Conservation (phyloP, 2,329 filamentous ascomycete species). For the Apiospora kogelbergensis region DNA sequence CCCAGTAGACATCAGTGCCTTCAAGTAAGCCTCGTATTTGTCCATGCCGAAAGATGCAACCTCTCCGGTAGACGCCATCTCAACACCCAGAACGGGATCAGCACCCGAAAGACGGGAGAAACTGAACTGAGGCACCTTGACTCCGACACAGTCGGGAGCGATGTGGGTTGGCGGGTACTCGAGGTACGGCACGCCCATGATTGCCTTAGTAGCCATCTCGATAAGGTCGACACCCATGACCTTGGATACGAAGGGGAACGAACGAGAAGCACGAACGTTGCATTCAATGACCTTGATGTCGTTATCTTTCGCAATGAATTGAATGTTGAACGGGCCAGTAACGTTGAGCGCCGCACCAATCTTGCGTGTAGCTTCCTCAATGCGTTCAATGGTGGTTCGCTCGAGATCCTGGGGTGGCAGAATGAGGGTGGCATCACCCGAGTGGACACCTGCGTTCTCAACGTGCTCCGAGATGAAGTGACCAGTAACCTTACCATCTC, state of each 20-base stretch:
- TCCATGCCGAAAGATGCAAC: constrained; percentile 94
- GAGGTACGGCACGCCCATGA: constrained; percentile 78
- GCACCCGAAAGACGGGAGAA: constrained; percentile 96
- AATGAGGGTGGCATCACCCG: constrained; percentile 94
- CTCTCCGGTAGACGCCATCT: constrained; percentile 99
- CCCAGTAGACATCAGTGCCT: constrained; percentile 91
- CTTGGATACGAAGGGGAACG: constrained; percentile 98
- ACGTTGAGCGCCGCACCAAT: constrained; percentile 93
- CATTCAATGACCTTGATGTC: constrained; percentile 99
- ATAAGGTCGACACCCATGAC: constrained; percentile 97
- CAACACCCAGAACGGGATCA: constrained; percentile 93
- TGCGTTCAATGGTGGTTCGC: constrained; percentile 81
- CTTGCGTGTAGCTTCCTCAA: constrained; percentile 93
- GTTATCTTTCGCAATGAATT: constrained; percentile 99
- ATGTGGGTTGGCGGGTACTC: constrained; percentile 80
- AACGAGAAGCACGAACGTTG: constrained; percentile 93
- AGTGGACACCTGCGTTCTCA: constrained; percentile 97
- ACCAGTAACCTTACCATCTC: constrained; percentile 83
- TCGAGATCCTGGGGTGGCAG: constrained; percentile 92
- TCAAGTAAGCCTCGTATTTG: constrained; percentile 97
- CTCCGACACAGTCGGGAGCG: constrained; percentile 81
- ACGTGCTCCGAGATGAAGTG: constrained; percentile 99
- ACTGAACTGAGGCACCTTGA: constrained; percentile 98
- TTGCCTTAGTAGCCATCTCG: constrained; percentile 97
- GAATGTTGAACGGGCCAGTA: constrained; percentile 97